These are phyloP conservation scores for Gliomastix tumulicola DNA, from an alignment of 2,329 filamentous ascomycete species.

Conservation along the genomic window DNA sequence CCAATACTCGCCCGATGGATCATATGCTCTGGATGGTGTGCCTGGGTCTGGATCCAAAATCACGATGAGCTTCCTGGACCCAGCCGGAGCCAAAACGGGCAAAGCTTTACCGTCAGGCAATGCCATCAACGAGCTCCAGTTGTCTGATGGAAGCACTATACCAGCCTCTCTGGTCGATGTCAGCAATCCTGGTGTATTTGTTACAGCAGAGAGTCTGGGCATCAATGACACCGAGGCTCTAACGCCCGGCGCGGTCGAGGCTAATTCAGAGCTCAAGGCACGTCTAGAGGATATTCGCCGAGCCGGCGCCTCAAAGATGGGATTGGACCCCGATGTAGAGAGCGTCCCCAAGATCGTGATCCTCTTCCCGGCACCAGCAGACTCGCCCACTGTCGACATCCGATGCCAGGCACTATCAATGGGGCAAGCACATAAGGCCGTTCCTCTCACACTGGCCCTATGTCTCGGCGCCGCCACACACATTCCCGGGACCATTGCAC, in stretches of 20 bases:
- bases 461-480: conserved; percentile 41
- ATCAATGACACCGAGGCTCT: conserved; percentile 37
- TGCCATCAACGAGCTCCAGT: conserved; percentile 38
- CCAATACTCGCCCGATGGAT: conserved; percentile 30
- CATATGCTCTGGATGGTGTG: conserved; percentile 56
- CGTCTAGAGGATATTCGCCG: conserved; percentile 50
- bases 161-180: conserved; percentile 54
- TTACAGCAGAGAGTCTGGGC: conserved; percentile 45
- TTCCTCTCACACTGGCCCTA: conserved; percentile 48
- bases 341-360: conserved; percentile 58
- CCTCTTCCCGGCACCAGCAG: conserved; percentile 29
- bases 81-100: conserved; percentile 57
- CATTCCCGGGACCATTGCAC: conserved; percentile 34
- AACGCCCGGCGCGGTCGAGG: conserved; percentile 46
- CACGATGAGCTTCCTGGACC: conserved; percentile 49
- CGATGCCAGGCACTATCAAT: conserved; percentile 44
- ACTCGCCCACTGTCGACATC: conserved; percentile 24
- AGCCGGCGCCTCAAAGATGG: conserved; percentile 54
- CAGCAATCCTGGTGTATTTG: conserved; percentile 57
- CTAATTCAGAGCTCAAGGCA: conserved; percentile 29
- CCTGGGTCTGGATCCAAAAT: conserved; percentile 47
- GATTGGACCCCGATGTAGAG: conserved; percentile 35
- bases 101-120: conserved; percentile 43
- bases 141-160: conserved; percentile 24
- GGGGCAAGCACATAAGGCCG: conserved; percentile 48